phyloP scores from a whole-genome alignment of 2,329 filamentous ascomycete species.

The Juglanconis juglandina region DNA sequence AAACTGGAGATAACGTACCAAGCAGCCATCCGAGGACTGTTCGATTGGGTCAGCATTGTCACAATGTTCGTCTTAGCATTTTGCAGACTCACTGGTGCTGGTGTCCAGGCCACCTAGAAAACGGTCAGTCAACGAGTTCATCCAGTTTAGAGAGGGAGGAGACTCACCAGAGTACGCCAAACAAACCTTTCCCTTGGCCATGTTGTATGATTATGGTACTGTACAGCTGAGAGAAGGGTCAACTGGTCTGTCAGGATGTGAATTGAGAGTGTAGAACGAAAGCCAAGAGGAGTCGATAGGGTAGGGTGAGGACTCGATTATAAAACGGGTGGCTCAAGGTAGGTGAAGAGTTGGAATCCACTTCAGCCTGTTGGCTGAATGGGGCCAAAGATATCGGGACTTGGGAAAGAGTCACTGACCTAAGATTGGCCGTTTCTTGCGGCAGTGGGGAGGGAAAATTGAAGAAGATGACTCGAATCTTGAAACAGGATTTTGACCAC shows the following conservation, averaged over 20 bases:
- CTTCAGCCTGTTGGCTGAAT: background rate
- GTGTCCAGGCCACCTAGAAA: conserved; percentile 19
- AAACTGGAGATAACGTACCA: background rate
- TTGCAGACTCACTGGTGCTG: conserved; percentile 19
- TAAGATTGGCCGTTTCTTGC: background rate
- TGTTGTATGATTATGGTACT: conserved; percentile 3
- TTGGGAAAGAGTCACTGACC: background rate
- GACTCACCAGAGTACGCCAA: conserved; percentile 19
- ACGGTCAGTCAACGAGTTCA: conserved; percentile 1
- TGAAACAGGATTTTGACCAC: background rate
- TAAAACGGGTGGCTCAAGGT: background rate
- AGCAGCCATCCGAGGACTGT: conserved; percentile 20
- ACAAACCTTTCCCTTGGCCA: conserved; percentile 19
- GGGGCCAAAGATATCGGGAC: conserved; percentile 1
- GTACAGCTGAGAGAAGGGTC: conserved; percentile 5
- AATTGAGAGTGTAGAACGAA: background rate
- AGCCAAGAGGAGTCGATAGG: background rate
- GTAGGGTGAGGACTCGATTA: background rate
- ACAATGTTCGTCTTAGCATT: no score
- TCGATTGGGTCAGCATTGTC: background rate
- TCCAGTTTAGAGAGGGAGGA: background rate
- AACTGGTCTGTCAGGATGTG: conserved; percentile 7
- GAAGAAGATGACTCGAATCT: background rate
- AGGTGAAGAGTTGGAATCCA: background rate
- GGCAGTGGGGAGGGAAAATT: background rate